These are phyloP conservation scores for Aureobasidium sp. DNA, from an alignment of 2,329 filamentous ascomycete species.

Conservation along the genomic window DNA sequence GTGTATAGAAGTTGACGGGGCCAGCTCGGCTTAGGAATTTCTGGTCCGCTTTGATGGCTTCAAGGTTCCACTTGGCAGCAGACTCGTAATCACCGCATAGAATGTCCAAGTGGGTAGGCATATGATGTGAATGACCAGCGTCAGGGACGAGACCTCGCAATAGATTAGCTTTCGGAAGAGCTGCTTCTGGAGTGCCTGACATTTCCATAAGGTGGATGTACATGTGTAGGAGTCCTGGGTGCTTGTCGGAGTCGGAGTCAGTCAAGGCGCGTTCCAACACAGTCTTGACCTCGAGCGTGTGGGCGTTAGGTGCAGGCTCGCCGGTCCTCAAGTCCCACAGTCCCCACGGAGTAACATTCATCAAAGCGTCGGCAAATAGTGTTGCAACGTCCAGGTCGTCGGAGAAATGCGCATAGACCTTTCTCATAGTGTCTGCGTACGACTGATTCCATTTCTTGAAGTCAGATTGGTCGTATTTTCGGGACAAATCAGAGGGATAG, in stretches of 20 bases:
- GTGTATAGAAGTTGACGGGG: slow-evolving; percentile 64
- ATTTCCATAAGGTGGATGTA: slow-evolving; percentile 77
- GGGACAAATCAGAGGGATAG: slow-evolving; percentile 41
- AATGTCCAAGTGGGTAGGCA: slow-evolving; percentile 72
- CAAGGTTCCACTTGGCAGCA: slow-evolving; percentile 60
- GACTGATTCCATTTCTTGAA: slow-evolving; percentile 46
- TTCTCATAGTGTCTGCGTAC: slow-evolving; percentile 57
- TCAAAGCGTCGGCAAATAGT: slow-evolving; percentile 58
- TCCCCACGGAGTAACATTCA: slow-evolving; percentile 60
- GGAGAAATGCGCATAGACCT: slow-evolving; percentile 46
- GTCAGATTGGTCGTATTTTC: not conserved
- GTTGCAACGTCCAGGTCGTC: slow-evolving; percentile 57
- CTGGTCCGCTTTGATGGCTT: slow-evolving; percentile 61
- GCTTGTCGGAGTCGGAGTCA: slow-evolving; percentile 43
- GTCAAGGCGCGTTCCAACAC: slow-evolving; percentile 54
- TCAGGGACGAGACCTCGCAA: slow-evolving; percentile 62
- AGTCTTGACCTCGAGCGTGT: slow-evolving; percentile 51
- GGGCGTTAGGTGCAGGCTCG: slow-evolving; percentile 47
- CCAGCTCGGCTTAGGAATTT: slow-evolving; percentile 56
- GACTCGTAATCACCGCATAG: slow-evolving; percentile 63
- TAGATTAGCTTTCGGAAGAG: slow-evolving; percentile 53
- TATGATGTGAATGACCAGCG: slow-evolving; percentile 64
- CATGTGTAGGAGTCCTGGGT: slow-evolving; percentile 66
- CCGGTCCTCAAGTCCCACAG: slow-evolving; percentile 58
- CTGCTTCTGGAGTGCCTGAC: slow-evolving; percentile 59